These are phyloP conservation scores for Cylindrotheca fusiformis DNA, from an alignment of 108 stramenopile genomes.

Conservation along the genomic window DNA sequence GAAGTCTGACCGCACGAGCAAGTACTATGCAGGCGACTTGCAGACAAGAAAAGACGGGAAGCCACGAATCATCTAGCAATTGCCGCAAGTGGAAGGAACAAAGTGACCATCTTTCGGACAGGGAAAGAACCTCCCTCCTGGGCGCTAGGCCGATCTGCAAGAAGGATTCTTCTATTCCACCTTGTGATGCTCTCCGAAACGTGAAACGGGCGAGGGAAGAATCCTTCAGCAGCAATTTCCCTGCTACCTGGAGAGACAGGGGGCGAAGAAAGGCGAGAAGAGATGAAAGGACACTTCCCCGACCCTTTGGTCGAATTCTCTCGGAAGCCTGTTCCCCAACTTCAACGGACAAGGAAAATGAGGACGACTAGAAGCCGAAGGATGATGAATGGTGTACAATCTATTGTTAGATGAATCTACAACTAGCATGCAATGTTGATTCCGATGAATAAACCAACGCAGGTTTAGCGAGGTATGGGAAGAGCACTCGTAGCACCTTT, in stretches of 20 bases:
- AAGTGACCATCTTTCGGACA: constrained; percentile 1
- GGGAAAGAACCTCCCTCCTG: background rate
- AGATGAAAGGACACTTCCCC: constrained; percentile 12
- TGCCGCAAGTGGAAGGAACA: background rate
- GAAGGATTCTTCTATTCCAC: background rate
- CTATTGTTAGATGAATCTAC: no score
- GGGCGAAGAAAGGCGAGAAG: background rate
- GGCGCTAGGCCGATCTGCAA: background rate
- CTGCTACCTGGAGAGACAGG: constrained; percentile 1
- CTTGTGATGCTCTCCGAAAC: background rate
- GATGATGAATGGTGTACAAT: no score
- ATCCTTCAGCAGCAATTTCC: background rate
- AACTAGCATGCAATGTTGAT: no score
- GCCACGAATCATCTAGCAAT: constrained; percentile 2
- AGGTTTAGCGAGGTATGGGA: no score
- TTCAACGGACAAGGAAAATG: background rate
- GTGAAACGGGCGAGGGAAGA: background rate
- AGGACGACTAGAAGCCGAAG: background rate
- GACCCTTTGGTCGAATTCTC: constrained; percentile 28
- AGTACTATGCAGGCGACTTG: constrained; percentile 59
- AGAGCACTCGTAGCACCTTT: no score
- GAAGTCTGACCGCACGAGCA: constrained; percentile 78
- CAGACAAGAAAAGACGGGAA: no score
- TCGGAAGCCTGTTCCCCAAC: constrained; percentile 14
- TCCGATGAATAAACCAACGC: no score